These are phyloP conservation scores for Coemansia sp. DNA, from an alignment of 192 early-diverging fungal species.

Conservation along the genomic window DNA sequence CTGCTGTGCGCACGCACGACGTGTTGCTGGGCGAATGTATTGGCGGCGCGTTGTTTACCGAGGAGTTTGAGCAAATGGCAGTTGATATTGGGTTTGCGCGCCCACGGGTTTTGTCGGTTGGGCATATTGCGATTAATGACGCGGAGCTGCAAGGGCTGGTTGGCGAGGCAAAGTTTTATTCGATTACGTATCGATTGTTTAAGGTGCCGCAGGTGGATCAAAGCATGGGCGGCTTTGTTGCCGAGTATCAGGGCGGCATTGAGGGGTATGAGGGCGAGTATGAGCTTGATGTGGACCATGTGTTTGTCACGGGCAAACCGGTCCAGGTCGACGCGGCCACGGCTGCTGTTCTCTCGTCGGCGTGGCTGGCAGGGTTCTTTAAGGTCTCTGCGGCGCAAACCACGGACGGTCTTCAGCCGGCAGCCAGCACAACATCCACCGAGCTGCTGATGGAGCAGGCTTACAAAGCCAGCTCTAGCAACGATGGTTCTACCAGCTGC, in stretches of 20 bases:
- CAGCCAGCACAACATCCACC: background rate
- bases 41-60: slow-evolving; percentile 38
- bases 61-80: slow-evolving; percentile 42
- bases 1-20: slow-evolving; percentile 20
- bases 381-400: background rate
- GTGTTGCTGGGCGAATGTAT: slow-evolving; percentile 49
- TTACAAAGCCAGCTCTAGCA: background rate
- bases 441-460: slow-evolving; percentile 1
- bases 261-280: slow-evolving; percentile 16
- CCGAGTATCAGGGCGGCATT: slow-evolving; percentile 18
- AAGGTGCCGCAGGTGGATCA: slow-evolving; percentile 10
- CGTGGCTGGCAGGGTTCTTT: slow-evolving; percentile 18
- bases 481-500: background rate
- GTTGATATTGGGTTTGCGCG: slow-evolving; percentile 32
- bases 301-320: background rate
- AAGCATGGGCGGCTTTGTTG: background rate
- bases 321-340: background rate
- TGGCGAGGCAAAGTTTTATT: slow-evolving; percentile 34
- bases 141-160: slow-evolving; percentile 40
- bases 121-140: slow-evolving; percentile 24
- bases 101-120: slow-evolving; percentile 14
- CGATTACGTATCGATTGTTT: slow-evolving; percentile 48
- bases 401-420: background rate
- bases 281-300: slow-evolving; percentile 17
- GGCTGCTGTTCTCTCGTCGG: slow-evolving; percentile 13